Conservation (phyloP, 805 yeast species). For the Vanderwaltozyma yarrowii region DNA sequence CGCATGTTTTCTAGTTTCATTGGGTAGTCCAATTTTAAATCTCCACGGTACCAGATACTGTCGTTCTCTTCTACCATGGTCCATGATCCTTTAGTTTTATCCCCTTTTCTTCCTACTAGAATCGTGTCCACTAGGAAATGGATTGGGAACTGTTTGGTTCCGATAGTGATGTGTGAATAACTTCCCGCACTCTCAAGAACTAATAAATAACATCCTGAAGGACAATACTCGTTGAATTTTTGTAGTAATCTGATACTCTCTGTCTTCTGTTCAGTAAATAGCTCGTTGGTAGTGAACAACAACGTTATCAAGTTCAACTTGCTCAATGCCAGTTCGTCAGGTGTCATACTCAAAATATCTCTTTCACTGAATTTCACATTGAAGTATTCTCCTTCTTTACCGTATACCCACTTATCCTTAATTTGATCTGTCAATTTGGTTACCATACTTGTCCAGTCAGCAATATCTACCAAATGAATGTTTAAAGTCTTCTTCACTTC, state of each 20-base stretch:
- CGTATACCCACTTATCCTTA: constrained; percentile 44
- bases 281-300: constrained; percentile 79
- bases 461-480: constrained; percentile 60
- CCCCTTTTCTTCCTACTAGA: constrained; percentile 41
- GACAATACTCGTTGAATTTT: constrained; percentile 40
- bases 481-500: constrained; percentile 24
- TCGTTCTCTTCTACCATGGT: constrained; percentile 54
- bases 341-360: constrained; percentile 31
- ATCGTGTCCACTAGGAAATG: constrained; percentile 71
- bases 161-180: constrained; percentile 69
- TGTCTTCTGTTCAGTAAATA: constrained; percentile 58
- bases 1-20: constrained; percentile 81
- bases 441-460: constrained; percentile 60
- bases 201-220: constrained; percentile 47
- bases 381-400: constrained; percentile 25
- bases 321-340: constrained; percentile 10
- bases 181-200: constrained; percentile 88
- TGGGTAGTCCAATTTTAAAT: constrained; percentile 43
- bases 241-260: constrained; percentile 53
- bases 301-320: constrained; percentile 49
- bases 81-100: constrained; percentile 42
- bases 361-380: constrained; percentile 26
- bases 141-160: constrained; percentile 69
- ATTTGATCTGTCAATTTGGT: constrained; percentile 35
- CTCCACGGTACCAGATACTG: constrained; percentile 71